Conservation (phyloP, 768 basidiomycete genomes). For the Trametes villosa region DNA sequence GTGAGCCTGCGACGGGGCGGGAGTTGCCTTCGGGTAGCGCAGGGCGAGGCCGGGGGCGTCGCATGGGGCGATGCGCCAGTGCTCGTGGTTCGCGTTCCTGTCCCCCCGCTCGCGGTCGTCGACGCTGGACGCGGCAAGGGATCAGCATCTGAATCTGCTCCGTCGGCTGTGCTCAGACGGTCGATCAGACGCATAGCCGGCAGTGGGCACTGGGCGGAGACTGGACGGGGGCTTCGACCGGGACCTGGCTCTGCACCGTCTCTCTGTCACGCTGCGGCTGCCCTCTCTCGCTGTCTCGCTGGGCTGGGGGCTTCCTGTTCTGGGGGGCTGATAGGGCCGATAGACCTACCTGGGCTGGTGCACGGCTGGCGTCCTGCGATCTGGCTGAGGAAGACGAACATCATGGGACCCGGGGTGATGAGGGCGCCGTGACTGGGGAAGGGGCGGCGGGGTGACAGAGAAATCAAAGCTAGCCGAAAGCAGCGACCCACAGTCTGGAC, state of each 20-base stretch:
- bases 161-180: background rate
- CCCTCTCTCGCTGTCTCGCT: background rate
- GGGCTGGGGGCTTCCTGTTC: constrained; percentile 1
- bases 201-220: background rate
- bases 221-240: background rate
- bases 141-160: background rate
- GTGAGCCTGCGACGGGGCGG: background rate
- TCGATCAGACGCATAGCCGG: constrained; percentile 12
- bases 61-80: background rate
- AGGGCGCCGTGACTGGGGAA: constrained; percentile 21
- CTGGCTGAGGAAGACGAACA: constrained; percentile 9
- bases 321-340: background rate
- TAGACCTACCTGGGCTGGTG: background rate
- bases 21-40: background rate
- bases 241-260: background rate
- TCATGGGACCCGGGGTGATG: constrained; percentile 27
- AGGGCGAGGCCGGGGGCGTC: background rate
- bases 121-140: background rate
- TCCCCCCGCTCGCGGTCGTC: background rate
- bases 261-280: background rate
- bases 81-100: background rate
- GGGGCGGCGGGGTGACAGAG: constrained; percentile 1
- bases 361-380: background rate
- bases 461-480: constrained; percentile 49
- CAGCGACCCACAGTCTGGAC: constrained; percentile 54